phyloP scores from a whole-genome alignment of 257 asterid species.

The Nicotiana undulata region DNA sequence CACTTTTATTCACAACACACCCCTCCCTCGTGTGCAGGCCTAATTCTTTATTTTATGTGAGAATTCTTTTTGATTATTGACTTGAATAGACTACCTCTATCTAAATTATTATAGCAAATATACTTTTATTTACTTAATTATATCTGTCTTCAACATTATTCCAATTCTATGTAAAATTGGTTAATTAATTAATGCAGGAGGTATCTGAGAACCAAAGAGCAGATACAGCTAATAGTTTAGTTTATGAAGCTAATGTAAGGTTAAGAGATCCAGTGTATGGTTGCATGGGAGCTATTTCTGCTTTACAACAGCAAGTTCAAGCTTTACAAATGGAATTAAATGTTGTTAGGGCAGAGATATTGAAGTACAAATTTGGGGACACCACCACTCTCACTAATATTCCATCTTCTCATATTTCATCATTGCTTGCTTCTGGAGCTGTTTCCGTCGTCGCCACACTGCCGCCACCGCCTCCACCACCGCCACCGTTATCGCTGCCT shows the following conservation, averaged over 20 bases:
- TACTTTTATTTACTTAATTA: not conserved
- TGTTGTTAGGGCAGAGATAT: constrained; percentile 48
- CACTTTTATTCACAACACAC: too few relatives aligned
- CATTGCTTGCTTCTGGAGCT: constrained; percentile 37
- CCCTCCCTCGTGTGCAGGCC: too few relatives aligned
- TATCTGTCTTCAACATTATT: not conserved
- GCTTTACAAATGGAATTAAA: constrained; percentile 47
- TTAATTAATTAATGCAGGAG: constrained; percentile 31
- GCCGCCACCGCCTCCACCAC: constrained; percentile 16
- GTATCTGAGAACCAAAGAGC: constrained; percentile 75
- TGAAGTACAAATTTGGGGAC: constrained; percentile 48
- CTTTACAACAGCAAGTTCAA: constrained; percentile 63
- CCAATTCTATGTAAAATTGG: not conserved
- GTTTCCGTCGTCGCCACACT: constrained; percentile 36
- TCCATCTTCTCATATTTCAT: constrained; percentile 28
- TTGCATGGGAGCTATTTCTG: constrained; percentile 79
- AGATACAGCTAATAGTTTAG: constrained; percentile 75
- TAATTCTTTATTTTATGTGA: too few relatives aligned
- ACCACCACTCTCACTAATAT: constrained; percentile 5
- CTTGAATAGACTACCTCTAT: too few relatives aligned
- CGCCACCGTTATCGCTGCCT: constrained; percentile 14
- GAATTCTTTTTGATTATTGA: too few relatives aligned
- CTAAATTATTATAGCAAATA: too few relatives aligned
- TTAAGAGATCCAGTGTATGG: constrained; percentile 82
- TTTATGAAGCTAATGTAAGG: constrained; percentile 78